A percentile compares a stretch with the other conserved stretches of the same genome.
Conservation (phyloP, 805 yeast species). For the Kuraishia ogatae region DNA sequence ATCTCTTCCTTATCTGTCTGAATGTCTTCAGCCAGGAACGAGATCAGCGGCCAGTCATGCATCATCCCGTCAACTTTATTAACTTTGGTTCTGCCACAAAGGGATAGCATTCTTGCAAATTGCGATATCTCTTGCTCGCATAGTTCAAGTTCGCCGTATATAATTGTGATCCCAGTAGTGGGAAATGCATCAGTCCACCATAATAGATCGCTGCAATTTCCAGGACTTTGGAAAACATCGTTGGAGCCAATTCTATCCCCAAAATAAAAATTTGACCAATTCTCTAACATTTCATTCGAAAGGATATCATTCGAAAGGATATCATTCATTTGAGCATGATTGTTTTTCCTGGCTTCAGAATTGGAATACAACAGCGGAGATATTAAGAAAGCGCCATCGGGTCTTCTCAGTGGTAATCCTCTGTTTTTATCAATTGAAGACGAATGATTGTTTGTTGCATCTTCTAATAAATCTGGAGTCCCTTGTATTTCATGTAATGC, state of each 20-base stretch:
- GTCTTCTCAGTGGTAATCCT: neutral
- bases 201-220: conserved; percentile 16
- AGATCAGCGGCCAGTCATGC: conserved; percentile 42
- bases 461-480: neutral
- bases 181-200: conserved; percentile 36
- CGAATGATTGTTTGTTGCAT: neutral
- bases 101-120: conserved; percentile 17
- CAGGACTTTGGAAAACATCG: conserved; percentile 24
- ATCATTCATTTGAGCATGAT: conserved; percentile 7
- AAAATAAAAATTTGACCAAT: neutral
- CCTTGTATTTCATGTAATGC: too few species aligned
- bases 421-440: neutral
- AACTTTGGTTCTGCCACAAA: conserved; percentile 23
- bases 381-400: conserved; percentile 13
- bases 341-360: conserved; percentile 10
- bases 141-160: conserved; percentile 36
- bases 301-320: neutral
- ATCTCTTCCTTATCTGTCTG: conserved; percentile 35
- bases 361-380: conserved; percentile 18
- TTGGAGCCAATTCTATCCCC: neutral
- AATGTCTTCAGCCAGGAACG: conserved; percentile 30
- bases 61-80: conserved; percentile 24
- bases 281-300: conserved; percentile 8
- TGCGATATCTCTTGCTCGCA: conserved; percentile 27
- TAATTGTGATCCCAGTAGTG: conserved; percentile 27